Conservation (phyloP, 2,329 filamentous ascomycete species). For the Sporothrix pseudoabietina region DNA sequence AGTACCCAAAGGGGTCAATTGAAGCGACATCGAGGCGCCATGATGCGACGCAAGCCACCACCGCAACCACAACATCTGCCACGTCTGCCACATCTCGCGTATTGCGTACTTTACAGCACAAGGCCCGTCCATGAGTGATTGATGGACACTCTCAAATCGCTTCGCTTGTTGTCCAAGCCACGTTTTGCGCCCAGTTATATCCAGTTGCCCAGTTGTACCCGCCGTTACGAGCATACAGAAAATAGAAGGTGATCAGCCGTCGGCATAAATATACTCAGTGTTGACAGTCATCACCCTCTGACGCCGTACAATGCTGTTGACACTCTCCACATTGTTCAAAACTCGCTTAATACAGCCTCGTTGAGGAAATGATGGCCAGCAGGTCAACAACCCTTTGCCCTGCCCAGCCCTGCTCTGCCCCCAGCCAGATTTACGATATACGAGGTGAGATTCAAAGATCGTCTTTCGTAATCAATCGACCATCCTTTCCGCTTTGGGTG, state of each 20-base stretch:
- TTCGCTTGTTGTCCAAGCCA: slow-evolving; percentile 11
- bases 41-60: background rate
- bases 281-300: slow-evolving; percentile 5
- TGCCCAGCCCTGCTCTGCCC: slow-evolving; percentile 5
- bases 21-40: background rate
- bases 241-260: background rate
- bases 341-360: slow-evolving; percentile 22
- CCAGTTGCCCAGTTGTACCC: background rate
- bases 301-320: background rate
- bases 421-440: slow-evolving; percentile 12
- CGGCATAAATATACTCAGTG: background rate
- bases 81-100: slow-evolving; percentile 1
- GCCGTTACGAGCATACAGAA: background rate
- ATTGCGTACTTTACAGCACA: slow-evolving; percentile 12
- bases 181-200: background rate
- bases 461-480: background rate
- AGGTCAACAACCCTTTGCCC: background rate
- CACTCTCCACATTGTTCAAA: background rate
- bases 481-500: background rate
- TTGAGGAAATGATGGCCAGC: slow-evolving; percentile 11
- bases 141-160: background rate
- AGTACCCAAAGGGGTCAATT: slow-evolving; percentile 8
- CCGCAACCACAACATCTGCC: background rate
- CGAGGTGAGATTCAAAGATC: background rate
- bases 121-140: background rate